Evolutionary conservation across 2,329 filamentous ascomycete species (phyloP).

Genomic region (Drechslerella dactyloides): DNA sequence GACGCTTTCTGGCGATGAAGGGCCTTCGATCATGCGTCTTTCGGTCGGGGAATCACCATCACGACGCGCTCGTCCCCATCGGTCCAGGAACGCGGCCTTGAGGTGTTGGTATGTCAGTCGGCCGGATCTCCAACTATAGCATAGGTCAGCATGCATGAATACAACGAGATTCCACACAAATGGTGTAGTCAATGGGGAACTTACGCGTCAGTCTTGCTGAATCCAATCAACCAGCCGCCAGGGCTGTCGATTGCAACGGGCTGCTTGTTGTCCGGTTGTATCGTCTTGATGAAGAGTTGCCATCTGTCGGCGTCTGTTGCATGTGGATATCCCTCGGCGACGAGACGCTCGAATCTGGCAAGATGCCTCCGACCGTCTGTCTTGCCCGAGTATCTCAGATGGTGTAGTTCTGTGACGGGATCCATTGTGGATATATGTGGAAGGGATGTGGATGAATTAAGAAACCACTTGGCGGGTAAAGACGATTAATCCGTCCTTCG

Average conservation of each 20-base stretch:
- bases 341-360: conserved; percentile 54
- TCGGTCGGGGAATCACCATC: conserved; percentile 43
- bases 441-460: conserved; percentile 9
- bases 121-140: conserved; percentile 40
- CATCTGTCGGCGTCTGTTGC: conserved; percentile 54
- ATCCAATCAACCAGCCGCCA: conserved; percentile 54
- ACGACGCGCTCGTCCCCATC: conserved; percentile 52
- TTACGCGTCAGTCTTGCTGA: conserved; percentile 54
- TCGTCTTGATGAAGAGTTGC: conserved; percentile 55
- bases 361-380: conserved; percentile 54
- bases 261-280: conserved; percentile 53
- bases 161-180: neutral
- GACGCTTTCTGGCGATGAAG: conserved; percentile 44
- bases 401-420: conserved; percentile 52
- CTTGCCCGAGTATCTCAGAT: conserved; percentile 55
- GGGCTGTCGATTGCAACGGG: conserved; percentile 51
- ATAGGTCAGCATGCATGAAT: conserved; percentile 1
- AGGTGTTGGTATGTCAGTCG: conserved; percentile 54
- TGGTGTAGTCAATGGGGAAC: neutral
- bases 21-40: conserved; percentile 44
- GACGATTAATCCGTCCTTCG: conserved; percentile 32
- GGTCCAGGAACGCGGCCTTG: conserved; percentile 54
- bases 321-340: conserved; percentile 52
- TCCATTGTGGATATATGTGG: conserved; percentile 35
- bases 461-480: conserved; percentile 35